Percentiles rank a stretch among this genome's conserved stretches.
Evolutionary conservation across 208 protist genomes (phyloP).

Genomic region (Trypanosoma theileri): DNA sequence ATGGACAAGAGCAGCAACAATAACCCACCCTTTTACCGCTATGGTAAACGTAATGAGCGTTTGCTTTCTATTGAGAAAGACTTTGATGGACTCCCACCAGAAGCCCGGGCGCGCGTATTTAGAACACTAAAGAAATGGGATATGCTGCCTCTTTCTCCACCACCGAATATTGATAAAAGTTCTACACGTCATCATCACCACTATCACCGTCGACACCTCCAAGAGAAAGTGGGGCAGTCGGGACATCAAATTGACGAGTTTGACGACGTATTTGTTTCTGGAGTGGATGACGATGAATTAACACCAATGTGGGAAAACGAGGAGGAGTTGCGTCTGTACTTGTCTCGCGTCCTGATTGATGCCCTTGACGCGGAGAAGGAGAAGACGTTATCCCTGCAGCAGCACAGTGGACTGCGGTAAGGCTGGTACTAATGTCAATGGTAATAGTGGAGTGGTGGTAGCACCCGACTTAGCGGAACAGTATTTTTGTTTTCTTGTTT

Average conservation of each 20-base stretch:
- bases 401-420: not conserved
- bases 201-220: no score
- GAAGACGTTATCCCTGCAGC: not conserved
- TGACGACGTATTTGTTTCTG: not conserved
- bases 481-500: no score
- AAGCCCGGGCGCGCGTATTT: conserved; percentile 7
- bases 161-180: not conserved
- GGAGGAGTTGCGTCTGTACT: conserved; percentile 11
- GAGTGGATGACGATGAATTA: not conserved
- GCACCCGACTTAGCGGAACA: no score
- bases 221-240: not conserved
- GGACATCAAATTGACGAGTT: not conserved
- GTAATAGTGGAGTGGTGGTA: no score
- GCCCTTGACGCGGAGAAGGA: conserved; percentile 8
- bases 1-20: not conserved
- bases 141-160: conserved; percentile 10
- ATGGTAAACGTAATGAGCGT: conserved; percentile 15
- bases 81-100: conserved; percentile 12
- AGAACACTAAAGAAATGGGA: conserved; percentile 23
- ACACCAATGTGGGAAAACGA: conserved; percentile 12
- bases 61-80: conserved; percentile 15
- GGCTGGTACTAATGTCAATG: no score
- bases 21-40: not conserved
- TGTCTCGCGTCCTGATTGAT: conserved; percentile 9
- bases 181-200: not conserved